Evolutionary conservation across 176 grass and related monocot species (phyloP), one percentile per base, ranked within the genome.

Genomic region (Oryza rufipogon): DNA sequence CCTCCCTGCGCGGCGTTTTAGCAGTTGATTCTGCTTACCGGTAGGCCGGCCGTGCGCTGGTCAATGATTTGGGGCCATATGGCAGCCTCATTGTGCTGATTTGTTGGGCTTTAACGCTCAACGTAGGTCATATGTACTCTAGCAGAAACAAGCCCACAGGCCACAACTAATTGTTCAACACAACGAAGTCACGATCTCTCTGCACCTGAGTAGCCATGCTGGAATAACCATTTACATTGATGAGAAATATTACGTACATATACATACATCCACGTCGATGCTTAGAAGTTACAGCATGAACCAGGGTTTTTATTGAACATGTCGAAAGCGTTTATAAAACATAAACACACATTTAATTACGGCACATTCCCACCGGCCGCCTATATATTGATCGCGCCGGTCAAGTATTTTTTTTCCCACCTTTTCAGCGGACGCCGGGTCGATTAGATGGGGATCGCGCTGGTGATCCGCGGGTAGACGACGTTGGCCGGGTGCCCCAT

Each of bases 401-500:
- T 41, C 67, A 25, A 2, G 22, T 7, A 78, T 14, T 19, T 54
- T 54, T 6, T 54, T 2, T 54, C 5, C 7, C 3, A n/a, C 36
- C n/a, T 60, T 60, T 66, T 46, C 22, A 79, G 64, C 4, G 65
- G 63, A 64, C 77, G 1, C 56, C 7, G 39, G 13, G n/a, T 17
- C 3, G 16, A 36, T 94, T 65, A 97, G 71, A 95, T 93, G 34
- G 95, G 90, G 44, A 98, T 87, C 26, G 91, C 82, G 3, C 80
- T 86, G 33, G 75, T 69, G 67, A 95, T 77, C 67, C 64, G 81
- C 30, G 89, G 95, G 54, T 98, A 98, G 78, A 98, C 92, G 77
- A 98, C 92, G 17, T 46, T 48, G 11, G 84, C 89, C 4, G 95
- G 95, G 80, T 98, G 95, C 10, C 68, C 85, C 92, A 98, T 98